Evolutionary conservation across 148 eudicot species (phyloP).

Genomic region (Fagopyrum tataricum): DNA sequence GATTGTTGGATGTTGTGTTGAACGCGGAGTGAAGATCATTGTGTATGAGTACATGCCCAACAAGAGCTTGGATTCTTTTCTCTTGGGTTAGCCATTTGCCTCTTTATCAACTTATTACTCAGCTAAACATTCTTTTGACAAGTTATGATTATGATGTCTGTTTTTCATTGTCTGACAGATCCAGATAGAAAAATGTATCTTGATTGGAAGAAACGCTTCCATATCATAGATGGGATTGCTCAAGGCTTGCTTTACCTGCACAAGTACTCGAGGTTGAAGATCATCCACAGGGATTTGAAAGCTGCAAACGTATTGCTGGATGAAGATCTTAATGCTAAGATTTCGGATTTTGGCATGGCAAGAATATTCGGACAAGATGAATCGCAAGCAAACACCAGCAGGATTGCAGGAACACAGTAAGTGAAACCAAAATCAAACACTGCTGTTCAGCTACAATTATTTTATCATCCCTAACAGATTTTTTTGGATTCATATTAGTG

Average conservation of each 20-base stretch:
- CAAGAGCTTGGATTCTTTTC: slow-evolving; percentile 21
- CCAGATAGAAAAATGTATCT: slow-evolving; percentile 6
- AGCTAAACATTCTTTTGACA: neutral
- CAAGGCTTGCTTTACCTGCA: slow-evolving; percentile 31
- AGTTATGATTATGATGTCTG: neutral
- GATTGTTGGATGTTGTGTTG: slow-evolving; percentile 23
- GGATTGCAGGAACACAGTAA: slow-evolving; percentile 64
- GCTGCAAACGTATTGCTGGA: slow-evolving; percentile 52
- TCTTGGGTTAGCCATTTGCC: neutral
- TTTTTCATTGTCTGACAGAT: neutral
- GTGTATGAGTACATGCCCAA: slow-evolving; percentile 24
- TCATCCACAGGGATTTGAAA: slow-evolving; percentile 61
- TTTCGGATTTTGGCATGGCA: slow-evolving; percentile 62
- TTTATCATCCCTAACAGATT: neutral
- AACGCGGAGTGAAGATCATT: slow-evolving; percentile 20
- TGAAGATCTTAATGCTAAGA: slow-evolving; percentile 42
- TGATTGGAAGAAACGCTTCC: slow-evolving; percentile 20
- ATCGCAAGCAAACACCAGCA: slow-evolving; percentile 41
- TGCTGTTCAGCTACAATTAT: neutral
- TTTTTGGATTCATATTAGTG: slow-evolving; percentile 11
- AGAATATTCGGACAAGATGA: slow-evolving; percentile 43
- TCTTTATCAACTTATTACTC: neutral
- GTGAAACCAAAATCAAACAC: slow-evolving; percentile 1
- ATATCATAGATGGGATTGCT: slow-evolving; percentile 21
- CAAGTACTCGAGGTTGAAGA: slow-evolving; percentile 27